Evolutionary conservation across 352 stramenopile species (phyloP), one percentile per base, ranked within the genome.

Genomic region (Phytophthora sp.): DNA sequence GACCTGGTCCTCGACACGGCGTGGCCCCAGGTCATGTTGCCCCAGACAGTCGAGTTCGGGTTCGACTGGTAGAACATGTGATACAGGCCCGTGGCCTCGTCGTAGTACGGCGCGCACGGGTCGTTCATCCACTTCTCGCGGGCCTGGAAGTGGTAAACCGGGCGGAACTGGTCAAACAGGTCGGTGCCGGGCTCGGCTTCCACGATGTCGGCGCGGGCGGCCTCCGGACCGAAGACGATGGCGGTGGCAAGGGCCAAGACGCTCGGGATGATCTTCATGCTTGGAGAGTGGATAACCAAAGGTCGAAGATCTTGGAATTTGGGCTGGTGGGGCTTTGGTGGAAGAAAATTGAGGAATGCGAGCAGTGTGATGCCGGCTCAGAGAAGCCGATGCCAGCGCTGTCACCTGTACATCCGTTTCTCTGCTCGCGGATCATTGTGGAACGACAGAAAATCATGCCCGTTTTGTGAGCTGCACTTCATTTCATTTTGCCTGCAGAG

Each of bases 31-130:
- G 70, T 82, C 74, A 86, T 85, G 67, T 87, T 83, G 52, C 76
- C 76, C 79, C 76, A 88, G 34, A 54, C 43, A 18, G 76, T 80
- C 31, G 45, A 53, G 21, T 79, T 60, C 17, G 69, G 69, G 69
- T 89, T 89, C 23, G 52, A 80, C 69, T 87, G 78, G 67, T 88
- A 86, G 70, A 89, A 89, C 58, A 91, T 72, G 72, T 91, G 82
- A 64, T 89, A 91, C 43, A 77, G 64, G 4, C 54, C 62, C 28
- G 76, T 85, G 35, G 69, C 82, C 7, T 61, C 56, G 62, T 88
- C 77, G 32, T 69, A 88, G 65, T 88, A 84, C 39, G 82, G 50
- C 4, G 37, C 50, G 38, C 44, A 57, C 35, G 27, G 55, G 44
- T 56, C 41, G 44, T 39, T 57, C 79, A 84, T 85, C 82, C 76